These are phyloP conservation scores for Ceratobasidium sp. DNA, from an alignment of 1,284 basidiomycete species.

Conservation along the genomic window DNA sequence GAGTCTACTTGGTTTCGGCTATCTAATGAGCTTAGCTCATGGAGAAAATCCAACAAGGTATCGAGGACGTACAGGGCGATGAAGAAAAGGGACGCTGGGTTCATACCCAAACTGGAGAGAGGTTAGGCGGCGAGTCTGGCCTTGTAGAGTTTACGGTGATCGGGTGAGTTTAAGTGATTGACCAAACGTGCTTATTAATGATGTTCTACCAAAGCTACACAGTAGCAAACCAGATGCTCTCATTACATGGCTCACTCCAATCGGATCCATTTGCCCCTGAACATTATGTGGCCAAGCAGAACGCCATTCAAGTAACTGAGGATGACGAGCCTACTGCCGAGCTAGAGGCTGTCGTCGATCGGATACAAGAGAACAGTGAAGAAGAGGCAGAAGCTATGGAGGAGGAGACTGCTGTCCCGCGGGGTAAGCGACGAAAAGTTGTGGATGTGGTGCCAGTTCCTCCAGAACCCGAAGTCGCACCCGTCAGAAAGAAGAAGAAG, in stretches of 20 bases:
- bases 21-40: conserved; percentile 36
- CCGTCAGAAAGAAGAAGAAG: conserved; percentile 20
- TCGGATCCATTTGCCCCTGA: conserved; percentile 80
- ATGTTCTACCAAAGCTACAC: conserved; percentile 66
- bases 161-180: conserved; percentile 64
- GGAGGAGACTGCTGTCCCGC: conserved; percentile 21
- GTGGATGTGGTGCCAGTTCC: conserved; percentile 20
- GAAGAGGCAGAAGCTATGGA: conserved; percentile 26
- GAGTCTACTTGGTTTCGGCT: conserved; percentile 47
- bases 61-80: conserved; percentile 48
- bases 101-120: conserved; percentile 70
- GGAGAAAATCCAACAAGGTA: conserved; percentile 46
- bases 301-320: conserved; percentile 22
- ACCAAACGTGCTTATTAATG: not conserved
- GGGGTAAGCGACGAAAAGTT: conserved; percentile 35
- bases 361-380: conserved; percentile 10
- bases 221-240: conserved; percentile 94
- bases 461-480: conserved; percentile 7
- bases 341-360: conserved; percentile 39
- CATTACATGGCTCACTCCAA: conserved; percentile 89
- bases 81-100: conserved; percentile 80
- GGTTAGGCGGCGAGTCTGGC: conserved; percentile 75
- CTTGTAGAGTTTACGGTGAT: conserved; percentile 88
- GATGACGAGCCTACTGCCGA: not conserved
- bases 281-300: conserved; percentile 51